phyloP scores from a whole-genome alignment of 768 basidiomycete species.

The Naganishia vishniacii region DNA sequence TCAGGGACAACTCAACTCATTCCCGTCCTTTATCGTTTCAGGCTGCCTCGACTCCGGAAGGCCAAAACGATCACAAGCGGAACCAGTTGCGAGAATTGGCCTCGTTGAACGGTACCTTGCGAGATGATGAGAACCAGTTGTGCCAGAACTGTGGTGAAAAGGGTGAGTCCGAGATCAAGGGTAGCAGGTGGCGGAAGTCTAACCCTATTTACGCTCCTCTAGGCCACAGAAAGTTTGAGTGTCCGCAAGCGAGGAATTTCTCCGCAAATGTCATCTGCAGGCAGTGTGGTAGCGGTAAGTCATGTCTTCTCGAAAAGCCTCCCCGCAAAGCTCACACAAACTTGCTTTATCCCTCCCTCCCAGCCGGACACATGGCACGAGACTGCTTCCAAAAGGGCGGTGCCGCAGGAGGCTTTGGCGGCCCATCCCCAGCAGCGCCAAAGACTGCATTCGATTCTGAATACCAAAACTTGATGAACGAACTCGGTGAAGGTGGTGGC shows the following conservation, averaged over 20 bases:
- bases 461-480: conserved; percentile 94
- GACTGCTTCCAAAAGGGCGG: conserved; percentile 93
- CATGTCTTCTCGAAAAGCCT: background rate
- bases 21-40: too few relatives aligned
- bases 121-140: conserved; percentile 98
- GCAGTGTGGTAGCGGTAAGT: conserved; percentile 72
- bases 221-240: conserved; percentile 91
- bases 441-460: conserved; percentile 85
- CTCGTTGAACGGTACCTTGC: conserved; percentile 93
- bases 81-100: conserved; percentile 97
- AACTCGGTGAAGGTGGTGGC: conserved; percentile 78
- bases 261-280: conserved; percentile 99
- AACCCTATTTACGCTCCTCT: too few relatives aligned
- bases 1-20: too few relatives aligned
- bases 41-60: conserved; percentile 98
- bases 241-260: conserved; percentile 95
- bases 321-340: background rate
- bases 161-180: conserved; percentile 28
- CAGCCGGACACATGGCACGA: conserved; percentile 94
- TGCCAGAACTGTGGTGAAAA: conserved; percentile 63
- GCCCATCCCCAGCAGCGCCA: conserved; percentile 55
- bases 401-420: conserved; percentile 55
- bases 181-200: too few relatives aligned
- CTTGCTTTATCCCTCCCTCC: too few relatives aligned
- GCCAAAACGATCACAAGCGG: conserved; percentile 98